Evolutionary conservation across 164 flowering plant genomes (phyloP), one percentile per base, ranked within the genome.

Genomic region (Vitis labrusca): DNA sequence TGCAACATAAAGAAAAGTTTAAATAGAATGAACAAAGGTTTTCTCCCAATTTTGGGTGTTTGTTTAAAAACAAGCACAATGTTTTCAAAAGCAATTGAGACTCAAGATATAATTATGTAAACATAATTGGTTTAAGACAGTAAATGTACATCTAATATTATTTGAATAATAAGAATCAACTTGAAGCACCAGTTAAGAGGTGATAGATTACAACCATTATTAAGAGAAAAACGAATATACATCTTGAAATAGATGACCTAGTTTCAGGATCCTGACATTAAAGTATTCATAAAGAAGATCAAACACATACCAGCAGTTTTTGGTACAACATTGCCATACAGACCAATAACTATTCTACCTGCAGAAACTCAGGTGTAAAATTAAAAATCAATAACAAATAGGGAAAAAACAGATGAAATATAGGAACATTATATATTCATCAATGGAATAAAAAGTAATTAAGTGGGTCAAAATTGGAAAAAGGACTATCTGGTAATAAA

Each of bases 301-400:
- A 30, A 65, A 61, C 59, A 73, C 89, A 70, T 89, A 93, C 99
- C 99, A 19, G 81, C 93, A 61, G 99, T 91, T 87, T 90, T 88
- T 49, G 98, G 98, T 58, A 93, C 99, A 63, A 84, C 93, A 59
- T 86, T 61, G 49, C 99, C 99, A 75, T 90, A 95, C 70, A 95
- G 78, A 72, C 99, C 99, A 80, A 95, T 91, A 61, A 92, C 86
- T 55, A 95, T 89, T 81, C 97, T 85, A 78, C 98, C 99, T 95
- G 92, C 79, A 87, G 30, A 67, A 66, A 59, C 52, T 4, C 27
- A 70, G 14, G 50, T 10, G 5, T 8, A 68, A 59, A 12, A 64
- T n/a, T 53, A 48, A 57, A 71, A 62, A 14, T 48, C 67, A 48
- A 50, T 16, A 17, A n/a, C 15, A 50, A 37, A 10, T 10, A 48